These are phyloP conservation scores for Gonium pectorale DNA, from an alignment of 139 green algal species.

Conservation along the genomic window DNA sequence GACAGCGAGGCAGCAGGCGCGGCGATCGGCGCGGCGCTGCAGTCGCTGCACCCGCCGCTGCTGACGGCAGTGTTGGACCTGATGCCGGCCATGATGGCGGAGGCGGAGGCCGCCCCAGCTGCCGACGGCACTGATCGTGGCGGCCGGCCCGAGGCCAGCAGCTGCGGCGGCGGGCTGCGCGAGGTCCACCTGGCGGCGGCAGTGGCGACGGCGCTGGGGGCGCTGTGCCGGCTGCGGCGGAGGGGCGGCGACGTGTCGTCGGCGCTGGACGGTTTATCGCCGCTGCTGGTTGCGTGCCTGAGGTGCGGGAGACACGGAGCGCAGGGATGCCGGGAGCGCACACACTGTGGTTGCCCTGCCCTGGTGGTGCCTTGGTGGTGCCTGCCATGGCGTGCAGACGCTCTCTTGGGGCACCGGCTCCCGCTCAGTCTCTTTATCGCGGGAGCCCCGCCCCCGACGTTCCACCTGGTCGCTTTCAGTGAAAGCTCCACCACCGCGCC, in stretches of 20 bases:
- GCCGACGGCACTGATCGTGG: background rate
- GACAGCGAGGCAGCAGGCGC: background rate
- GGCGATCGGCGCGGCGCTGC: background rate
- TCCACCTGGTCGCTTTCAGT: too few relatives aligned
- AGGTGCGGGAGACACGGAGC: too few relatives aligned
- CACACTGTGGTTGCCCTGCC: too few relatives aligned
- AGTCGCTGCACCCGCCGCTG: background rate
- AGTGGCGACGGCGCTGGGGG: constrained; percentile 1
- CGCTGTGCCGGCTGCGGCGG: constrained; percentile 3
- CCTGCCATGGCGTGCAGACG: too few relatives aligned
- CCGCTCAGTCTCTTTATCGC: too few relatives aligned
- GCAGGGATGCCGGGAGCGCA: too few relatives aligned
- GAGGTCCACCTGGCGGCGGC: constrained; percentile 8
- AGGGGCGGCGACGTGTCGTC: background rate
- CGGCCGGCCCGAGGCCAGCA: background rate
- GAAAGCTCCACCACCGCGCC: too few relatives aligned
- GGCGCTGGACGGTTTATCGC: background rate
- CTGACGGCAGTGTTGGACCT: background rate
- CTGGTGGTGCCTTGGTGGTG: too few relatives aligned
- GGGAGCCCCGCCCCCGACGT: too few relatives aligned
- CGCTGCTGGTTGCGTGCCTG: constrained; percentile 31
- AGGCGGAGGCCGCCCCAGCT: background rate
- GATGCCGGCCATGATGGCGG: background rate
- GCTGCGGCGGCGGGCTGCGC: background rate
- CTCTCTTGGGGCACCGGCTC: too few relatives aligned